Conservation (phyloP, 805 yeast genomes). For the Candida dajiaensis region DNA sequence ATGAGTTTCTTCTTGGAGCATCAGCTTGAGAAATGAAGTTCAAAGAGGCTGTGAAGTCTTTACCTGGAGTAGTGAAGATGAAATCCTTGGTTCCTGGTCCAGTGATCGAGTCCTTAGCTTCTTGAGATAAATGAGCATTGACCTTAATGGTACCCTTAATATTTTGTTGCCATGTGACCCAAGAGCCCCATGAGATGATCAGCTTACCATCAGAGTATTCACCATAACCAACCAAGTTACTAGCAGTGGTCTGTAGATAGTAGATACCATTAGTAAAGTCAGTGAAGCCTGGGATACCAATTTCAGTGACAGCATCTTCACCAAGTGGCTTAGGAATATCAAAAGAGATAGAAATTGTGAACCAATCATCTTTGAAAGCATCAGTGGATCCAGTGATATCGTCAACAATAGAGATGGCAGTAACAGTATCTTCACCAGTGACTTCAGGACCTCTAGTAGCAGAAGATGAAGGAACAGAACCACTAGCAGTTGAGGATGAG, state of each 20-base stretch:
- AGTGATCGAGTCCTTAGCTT: background rate
- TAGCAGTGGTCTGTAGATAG: too few relatives aligned
- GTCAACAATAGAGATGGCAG: slow-evolving; percentile 2
- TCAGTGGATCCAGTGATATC: background rate
- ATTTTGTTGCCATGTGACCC: slow-evolving; percentile 3
- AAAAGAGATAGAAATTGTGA: slow-evolving; percentile 1
- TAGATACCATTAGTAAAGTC: background rate
- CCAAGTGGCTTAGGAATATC: slow-evolving; percentile 1
- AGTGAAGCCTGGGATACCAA: slow-evolving; percentile 5
- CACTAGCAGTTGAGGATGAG: background rate
- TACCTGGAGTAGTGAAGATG: slow-evolving; percentile 2
- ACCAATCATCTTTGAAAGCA: slow-evolving; percentile 3
- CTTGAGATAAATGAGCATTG: slow-evolving; percentile 2
- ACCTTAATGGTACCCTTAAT: slow-evolving; percentile 2
- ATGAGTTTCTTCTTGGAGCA: slow-evolving; percentile 4
- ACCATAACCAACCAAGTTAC: background rate
- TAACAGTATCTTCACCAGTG: slow-evolving; percentile 3
- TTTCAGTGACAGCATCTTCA: slow-evolving; percentile 5
- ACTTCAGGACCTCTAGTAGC: background rate
- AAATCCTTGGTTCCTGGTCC: background rate
- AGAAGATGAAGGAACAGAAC: background rate
- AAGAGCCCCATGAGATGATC: slow-evolving; percentile 3
- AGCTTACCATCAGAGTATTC: background rate
- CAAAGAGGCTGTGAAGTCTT: background rate
- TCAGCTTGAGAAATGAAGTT: slow-evolving; percentile 2